Evolutionary conservation across 2,329 filamentous ascomycete species (phyloP).

Genomic region (Fusarium marasasianum): DNA sequence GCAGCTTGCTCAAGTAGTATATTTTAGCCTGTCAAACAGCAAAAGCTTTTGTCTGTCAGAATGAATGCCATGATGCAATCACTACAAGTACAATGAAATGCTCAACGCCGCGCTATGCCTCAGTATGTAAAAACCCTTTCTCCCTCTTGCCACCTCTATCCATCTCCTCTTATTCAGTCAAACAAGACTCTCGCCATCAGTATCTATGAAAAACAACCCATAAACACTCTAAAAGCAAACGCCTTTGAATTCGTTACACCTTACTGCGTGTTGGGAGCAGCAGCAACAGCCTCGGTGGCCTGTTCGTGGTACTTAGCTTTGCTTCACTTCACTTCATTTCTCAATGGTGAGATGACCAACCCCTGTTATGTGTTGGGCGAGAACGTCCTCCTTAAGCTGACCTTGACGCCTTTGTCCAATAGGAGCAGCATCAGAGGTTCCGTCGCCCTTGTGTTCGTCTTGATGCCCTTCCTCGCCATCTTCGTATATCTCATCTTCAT

Average conservation of each 20-base stretch:
- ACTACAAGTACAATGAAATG: constrained; percentile 35
- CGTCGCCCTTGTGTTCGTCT: constrained; percentile 32
- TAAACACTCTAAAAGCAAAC: background rate
- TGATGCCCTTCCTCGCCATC: constrained; percentile 36
- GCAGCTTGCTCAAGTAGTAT: constrained; percentile 20
- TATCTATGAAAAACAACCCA: constrained; percentile 4
- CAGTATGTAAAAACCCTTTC: constrained; percentile 19
- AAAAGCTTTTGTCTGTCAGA: constrained; percentile 34
- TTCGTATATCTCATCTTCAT: constrained; percentile 53
- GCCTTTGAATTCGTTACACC: constrained; percentile 26
- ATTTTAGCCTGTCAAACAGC: constrained; percentile 27
- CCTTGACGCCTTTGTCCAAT: constrained; percentile 24
- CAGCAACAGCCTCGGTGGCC: constrained; percentile 26
- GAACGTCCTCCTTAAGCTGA: constrained; percentile 54
- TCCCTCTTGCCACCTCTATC: background rate
- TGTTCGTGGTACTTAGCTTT: constrained; percentile 44
- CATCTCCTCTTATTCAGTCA: background rate
- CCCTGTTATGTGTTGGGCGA: constrained; percentile 68
- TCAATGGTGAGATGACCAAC: constrained; percentile 63
- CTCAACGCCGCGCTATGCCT: constrained; percentile 50
- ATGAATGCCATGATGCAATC: constrained; percentile 30
- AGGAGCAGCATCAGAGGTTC: background rate
- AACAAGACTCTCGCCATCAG: background rate
- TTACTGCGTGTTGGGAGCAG: constrained; percentile 17
- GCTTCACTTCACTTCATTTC: constrained; percentile 48